Evolutionary conservation across 805 yeast species (phyloP).

Genomic region (Middelhovenomyces tepae): DNA sequence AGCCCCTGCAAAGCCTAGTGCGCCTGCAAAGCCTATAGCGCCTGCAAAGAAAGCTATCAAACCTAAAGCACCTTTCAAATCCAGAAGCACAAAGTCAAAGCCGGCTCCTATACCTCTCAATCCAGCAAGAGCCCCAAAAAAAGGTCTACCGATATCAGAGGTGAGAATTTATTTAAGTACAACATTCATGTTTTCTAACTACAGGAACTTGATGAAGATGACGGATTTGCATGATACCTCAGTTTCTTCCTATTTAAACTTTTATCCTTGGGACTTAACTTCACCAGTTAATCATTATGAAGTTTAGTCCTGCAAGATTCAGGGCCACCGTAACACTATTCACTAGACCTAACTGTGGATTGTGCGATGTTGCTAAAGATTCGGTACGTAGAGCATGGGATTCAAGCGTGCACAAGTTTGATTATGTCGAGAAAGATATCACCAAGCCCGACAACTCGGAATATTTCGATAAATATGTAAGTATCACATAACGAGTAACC

Average conservation of each 20-base stretch:
- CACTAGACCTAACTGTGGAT: slow-evolving; percentile 30
- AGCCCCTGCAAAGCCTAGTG: neutral
- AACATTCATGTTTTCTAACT: neutral
- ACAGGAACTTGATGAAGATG: neutral
- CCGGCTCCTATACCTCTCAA: neutral
- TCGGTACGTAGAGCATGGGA: slow-evolving; percentile 16
- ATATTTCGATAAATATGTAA: slow-evolving; percentile 28
- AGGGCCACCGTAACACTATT: slow-evolving; percentile 27
- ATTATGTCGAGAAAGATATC: slow-evolving; percentile 25
- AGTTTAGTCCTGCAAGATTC: too few species aligned
- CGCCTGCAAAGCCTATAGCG: neutral
- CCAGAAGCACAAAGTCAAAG: neutral
- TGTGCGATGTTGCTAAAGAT: slow-evolving; percentile 27
- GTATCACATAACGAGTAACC: slow-evolving; percentile 5
- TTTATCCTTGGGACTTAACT: too few species aligned
- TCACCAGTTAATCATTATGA: too few species aligned
- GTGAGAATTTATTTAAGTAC: neutral
- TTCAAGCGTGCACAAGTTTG: slow-evolving; percentile 13
- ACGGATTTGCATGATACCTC: too few species aligned
- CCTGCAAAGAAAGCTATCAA: neutral
- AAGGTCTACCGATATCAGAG: neutral
- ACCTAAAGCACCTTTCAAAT: neutral
- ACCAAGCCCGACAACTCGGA: slow-evolving; percentile 24
- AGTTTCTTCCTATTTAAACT: too few species aligned
- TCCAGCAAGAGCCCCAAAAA: neutral